Percentiles rank a stretch among this genome's conserved stretches.
phyloP scores from a whole-genome alignment of 495 filamentous ascomycete genomes.

The Extremus antarcticus region DNA sequence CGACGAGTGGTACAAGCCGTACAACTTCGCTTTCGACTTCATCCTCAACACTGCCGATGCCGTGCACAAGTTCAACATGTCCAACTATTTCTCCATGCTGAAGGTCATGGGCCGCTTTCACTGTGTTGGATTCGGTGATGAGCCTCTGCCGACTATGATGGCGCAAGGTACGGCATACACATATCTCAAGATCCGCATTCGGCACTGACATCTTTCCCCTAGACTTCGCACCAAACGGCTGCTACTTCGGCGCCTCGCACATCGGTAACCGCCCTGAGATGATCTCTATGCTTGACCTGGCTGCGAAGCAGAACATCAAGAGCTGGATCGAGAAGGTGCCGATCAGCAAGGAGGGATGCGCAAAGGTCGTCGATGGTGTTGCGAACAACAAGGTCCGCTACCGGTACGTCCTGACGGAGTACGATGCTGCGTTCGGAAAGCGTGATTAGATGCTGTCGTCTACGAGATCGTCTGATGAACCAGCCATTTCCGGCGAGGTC shows the following conservation, averaged over 20 bases:
- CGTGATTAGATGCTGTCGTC: conserved; percentile 16
- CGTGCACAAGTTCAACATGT: conserved; percentile 56
- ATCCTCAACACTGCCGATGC: conserved; percentile 64
- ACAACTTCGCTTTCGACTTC: conserved; percentile 57
- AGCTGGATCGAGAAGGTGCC: conserved; percentile 71
- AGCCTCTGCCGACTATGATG: conserved; percentile 60
- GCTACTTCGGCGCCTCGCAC: conserved; percentile 70
- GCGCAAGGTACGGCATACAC: conserved; percentile 27
- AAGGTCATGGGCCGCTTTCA: conserved; percentile 78
- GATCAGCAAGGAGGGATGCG: conserved; percentile 58
- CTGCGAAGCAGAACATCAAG: conserved; percentile 69
- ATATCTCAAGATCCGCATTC: not conserved
- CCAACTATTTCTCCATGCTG: conserved; percentile 63
- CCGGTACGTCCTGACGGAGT: conserved; percentile 50
- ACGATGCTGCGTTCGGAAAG: conserved; percentile 51
- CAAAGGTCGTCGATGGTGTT: conserved; percentile 55
- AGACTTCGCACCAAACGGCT: conserved; percentile 65
- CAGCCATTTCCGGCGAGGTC: no score
- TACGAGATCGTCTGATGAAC: no score
- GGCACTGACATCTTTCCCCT: not conserved
- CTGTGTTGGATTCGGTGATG: conserved; percentile 73
- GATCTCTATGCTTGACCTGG: conserved; percentile 70
- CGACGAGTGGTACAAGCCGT: conserved; percentile 32
- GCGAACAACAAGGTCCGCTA: conserved; percentile 58
- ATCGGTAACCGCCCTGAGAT: conserved; percentile 73